Evolutionary conservation across 1,139 yeast species (phyloP).

Genomic region (Geotrichum histeridarum): DNA sequence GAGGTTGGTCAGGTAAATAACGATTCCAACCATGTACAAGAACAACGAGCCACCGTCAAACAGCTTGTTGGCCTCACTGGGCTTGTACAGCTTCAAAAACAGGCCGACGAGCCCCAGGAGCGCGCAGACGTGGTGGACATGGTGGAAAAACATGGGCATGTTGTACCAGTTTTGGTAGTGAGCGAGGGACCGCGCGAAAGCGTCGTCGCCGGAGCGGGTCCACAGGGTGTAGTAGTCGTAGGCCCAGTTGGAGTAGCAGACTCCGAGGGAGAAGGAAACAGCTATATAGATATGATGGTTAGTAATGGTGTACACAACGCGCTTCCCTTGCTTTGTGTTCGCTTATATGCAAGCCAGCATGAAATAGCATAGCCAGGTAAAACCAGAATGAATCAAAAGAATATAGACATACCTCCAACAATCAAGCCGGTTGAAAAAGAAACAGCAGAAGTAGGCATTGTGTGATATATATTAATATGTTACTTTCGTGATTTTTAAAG

Average conservation of each 20-base stretch:
- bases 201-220: slow-evolving; percentile 46
- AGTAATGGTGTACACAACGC: no score
- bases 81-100: slow-evolving; percentile 76
- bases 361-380: not conserved
- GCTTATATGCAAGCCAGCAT: no score
- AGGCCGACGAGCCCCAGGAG: slow-evolving; percentile 66
- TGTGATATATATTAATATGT: not conserved
- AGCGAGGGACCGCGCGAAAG: slow-evolving; percentile 55
- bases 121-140: slow-evolving; percentile 56
- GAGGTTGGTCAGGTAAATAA: slow-evolving; percentile 80
- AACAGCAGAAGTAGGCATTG: slow-evolving; percentile 34
- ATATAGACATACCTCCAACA: slow-evolving; percentile 28
- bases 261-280: slow-evolving; percentile 73
- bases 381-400: not conserved
- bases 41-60: slow-evolving; percentile 86
- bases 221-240: slow-evolving; percentile 80
- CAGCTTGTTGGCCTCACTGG: slow-evolving; percentile 72
- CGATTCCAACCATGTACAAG: slow-evolving; percentile 62
- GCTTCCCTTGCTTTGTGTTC: no score
- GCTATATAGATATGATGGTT: slow-evolving; percentile 35
- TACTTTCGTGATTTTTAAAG: not conserved
- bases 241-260: slow-evolving; percentile 70
- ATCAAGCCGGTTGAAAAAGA: slow-evolving; percentile 38
- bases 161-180: slow-evolving; percentile 74
- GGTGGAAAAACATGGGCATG: slow-evolving; percentile 55